Base-by-base conservation (phyloP, 2,329 filamentous ascomycete species). In the Monosporascus cannonballus region DNA sequence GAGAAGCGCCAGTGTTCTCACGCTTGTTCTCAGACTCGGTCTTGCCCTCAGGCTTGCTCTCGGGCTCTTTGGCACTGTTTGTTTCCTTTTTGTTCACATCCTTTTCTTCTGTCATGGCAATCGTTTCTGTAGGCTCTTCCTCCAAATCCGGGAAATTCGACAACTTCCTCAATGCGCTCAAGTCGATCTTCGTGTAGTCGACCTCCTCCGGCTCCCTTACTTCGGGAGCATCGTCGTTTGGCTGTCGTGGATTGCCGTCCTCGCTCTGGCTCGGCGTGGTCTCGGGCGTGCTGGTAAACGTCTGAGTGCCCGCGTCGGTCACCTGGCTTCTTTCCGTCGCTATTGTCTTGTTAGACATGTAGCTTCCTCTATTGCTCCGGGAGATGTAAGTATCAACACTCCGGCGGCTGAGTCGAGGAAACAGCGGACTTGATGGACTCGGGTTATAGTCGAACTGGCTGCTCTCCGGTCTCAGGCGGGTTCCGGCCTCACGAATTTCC, bases 401-500 rank as follows among this genome's bases (percentile, higher is more conserved):
- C 64, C 82, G 83, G 55, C 87, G 68, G 73, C 84, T 70, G 56
- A 77, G 78, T 54, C 74, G 78, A 49, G 74, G 73, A 52, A 77
- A 80, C n/a, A 84, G 73, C 1, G 91, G 90, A 67, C 90, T 96
- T 9, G 83, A 83, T 1, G 89, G 87, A 50, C 79, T 83, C 3
- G 90, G 88, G 59, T 84, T 84, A 69, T 89, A 94, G 64, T 93
- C 89, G 67, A 96, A 95, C 60, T 87, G 83, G 53, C 86, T 90
- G 73, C 86, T 90, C 24, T 81, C 77, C 2, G 91, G 90, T 51
- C 90, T 78, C 51, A 82, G 76, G 48, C 84, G 82, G 2, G 86
- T 87, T 36, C 90, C 91, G n/a, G 92, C 92, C 72, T 96, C 92
- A 50, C 89, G 83, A 59, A 97, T 94, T 61, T 93, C 89, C 52